These are phyloP conservation scores for Colletotrichum abscissum DNA, from an alignment of 2,329 filamentous ascomycete species.

Conservation along the genomic window DNA sequence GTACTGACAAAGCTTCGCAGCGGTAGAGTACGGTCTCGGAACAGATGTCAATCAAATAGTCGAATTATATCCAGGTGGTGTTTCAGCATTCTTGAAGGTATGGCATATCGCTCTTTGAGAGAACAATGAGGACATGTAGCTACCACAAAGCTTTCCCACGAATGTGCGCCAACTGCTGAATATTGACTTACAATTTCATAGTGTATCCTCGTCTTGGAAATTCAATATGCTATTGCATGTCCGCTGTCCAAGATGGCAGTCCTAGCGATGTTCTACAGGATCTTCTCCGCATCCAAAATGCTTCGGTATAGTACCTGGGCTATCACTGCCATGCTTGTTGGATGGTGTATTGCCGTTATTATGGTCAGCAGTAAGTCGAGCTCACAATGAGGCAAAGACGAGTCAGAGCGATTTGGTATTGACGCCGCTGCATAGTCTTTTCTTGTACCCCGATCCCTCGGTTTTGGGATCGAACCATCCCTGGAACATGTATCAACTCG, in stretches of 20 bases:
- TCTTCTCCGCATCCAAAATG: constrained; percentile 13
- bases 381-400: too few species aligned
- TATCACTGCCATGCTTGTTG: not conserved
- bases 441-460: not conserved
- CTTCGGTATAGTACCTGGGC: not conserved
- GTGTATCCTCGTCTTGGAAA: constrained; percentile 5
- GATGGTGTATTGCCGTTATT: constrained; percentile 4
- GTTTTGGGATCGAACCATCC: not conserved
- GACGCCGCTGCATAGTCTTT: too few species aligned
- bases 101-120: not conserved
- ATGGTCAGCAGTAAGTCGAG: not conserved
- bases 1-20: not conserved
- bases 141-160: not conserved
- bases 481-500: constrained; percentile 5
- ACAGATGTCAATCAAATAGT: not conserved
- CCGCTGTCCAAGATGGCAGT: constrained; percentile 7
- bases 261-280: constrained; percentile 11
- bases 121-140: not conserved
- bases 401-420: too few species aligned
- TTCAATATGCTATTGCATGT: constrained; percentile 2
- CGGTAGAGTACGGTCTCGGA: not conserved
- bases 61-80: not conserved
- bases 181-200: not conserved
- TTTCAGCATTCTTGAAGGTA: constrained; percentile 9
- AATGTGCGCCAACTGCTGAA: not conserved